phyloP scores from a whole-genome alignment of 306 rosid genomes.

The Luffa aegyptiaca region DNA sequence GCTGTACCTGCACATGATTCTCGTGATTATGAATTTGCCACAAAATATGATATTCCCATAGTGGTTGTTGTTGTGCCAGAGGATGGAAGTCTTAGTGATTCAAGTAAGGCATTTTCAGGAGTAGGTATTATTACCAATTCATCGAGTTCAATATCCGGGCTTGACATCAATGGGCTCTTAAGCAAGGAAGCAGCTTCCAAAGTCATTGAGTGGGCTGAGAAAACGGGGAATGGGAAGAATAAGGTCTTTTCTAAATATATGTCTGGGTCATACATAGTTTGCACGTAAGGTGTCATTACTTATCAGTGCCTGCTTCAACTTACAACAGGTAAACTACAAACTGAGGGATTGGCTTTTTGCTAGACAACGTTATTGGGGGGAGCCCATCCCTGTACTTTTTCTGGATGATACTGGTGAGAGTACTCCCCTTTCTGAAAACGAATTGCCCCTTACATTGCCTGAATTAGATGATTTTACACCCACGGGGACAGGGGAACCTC shows the following conservation, averaged over 20 bases:
- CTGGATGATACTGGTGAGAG: conserved; percentile 62
- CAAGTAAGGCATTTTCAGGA: conserved; percentile 62
- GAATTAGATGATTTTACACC: conserved; percentile 97
- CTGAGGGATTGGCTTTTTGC: conserved; percentile 99
- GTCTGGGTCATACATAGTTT: background rate
- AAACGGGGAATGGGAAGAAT: conserved; percentile 74
- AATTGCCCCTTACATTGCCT: conserved; percentile 80
- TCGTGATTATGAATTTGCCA: conserved; percentile 87
- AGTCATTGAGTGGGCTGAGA: conserved; percentile 85
- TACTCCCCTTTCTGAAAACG: conserved; percentile 61
- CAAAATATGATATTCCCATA: conserved; percentile 55
- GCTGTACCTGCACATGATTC: conserved; percentile 95
- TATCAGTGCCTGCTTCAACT: conserved; percentile 6
- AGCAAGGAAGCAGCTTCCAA: conserved; percentile 68
- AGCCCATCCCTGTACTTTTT: conserved; percentile 91
- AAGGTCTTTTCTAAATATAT: conserved; percentile 38
- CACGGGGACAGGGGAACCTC: conserved; percentile 94
- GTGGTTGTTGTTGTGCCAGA: conserved; percentile 60
- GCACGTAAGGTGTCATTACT: background rate
- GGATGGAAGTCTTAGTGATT: conserved; percentile 31
- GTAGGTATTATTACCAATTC: conserved; percentile 64
- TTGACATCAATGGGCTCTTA: conserved; percentile 67
- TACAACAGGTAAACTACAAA: conserved; percentile 74
- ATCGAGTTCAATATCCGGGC: conserved; percentile 40
- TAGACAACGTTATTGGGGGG: conserved; percentile 98